Evolutionary conservation across 2,329 filamentous ascomycete genomes (phyloP).

Genomic region (Ramularia endophylla): DNA sequence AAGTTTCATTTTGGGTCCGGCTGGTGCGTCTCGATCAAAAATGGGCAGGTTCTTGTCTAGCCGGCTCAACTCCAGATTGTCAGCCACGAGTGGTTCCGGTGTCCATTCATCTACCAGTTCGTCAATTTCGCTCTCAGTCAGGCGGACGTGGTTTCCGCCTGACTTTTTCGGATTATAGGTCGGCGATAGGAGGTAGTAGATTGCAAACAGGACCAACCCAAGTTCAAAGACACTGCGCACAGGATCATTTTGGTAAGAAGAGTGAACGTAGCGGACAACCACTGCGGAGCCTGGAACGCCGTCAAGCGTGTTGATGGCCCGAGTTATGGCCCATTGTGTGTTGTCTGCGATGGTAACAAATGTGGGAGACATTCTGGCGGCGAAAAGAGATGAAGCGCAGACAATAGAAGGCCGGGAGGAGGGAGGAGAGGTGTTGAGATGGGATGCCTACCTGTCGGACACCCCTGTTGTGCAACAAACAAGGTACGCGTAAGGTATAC

Average conservation of each 20-base stretch:
- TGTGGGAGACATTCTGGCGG: no score
- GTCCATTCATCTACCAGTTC: slow-evolving; percentile 95
- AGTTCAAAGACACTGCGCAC: slow-evolving; percentile 88
- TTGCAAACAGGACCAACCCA: slow-evolving; percentile 87
- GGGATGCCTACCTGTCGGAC: no score
- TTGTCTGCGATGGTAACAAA: background rate
- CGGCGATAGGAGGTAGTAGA: slow-evolving; percentile 83
- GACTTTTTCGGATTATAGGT: slow-evolving; percentile 86
- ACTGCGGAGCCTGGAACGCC: slow-evolving; percentile 90
- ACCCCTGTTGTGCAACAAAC: no score
- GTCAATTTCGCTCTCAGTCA: slow-evolving; percentile 94
- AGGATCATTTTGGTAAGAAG: slow-evolving; percentile 95
- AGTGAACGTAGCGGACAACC: slow-evolving; percentile 87
- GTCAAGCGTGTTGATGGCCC: slow-evolving; percentile 62
- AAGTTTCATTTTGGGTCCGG: slow-evolving; percentile 83
- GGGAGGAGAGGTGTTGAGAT: no score
- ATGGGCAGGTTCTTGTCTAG: slow-evolving; percentile 78
- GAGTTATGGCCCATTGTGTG: slow-evolving; percentile 30
- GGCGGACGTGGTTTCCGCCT: slow-evolving; percentile 73
- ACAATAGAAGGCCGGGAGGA: no score
- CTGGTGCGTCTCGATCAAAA: slow-evolving; percentile 68
- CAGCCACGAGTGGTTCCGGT: slow-evolving; percentile 80
- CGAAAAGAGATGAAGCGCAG: no score
- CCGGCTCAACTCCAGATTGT: slow-evolving; percentile 67
- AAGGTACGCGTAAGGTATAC: no score